A percentile compares a stretch with the other conserved stretches of the same genome.
Conservation (phyloP, 1,284 basidiomycete species). For the Melanopsichium pennsylvanicum region DNA sequence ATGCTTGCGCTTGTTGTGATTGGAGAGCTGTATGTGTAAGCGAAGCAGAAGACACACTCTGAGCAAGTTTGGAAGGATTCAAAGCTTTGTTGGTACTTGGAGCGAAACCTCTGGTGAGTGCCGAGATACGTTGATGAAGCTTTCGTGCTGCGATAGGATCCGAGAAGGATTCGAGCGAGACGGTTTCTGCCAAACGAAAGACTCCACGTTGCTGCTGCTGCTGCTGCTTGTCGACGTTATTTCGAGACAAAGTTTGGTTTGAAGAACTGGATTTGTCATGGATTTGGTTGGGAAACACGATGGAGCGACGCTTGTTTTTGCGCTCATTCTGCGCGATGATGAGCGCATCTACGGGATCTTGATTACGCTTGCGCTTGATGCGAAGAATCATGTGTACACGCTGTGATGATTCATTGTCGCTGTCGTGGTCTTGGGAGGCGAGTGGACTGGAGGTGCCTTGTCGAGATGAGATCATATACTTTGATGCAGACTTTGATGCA, state of each 20-base stretch:
- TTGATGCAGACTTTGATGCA: constrained; percentile 9
- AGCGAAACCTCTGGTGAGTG: constrained; percentile 19
- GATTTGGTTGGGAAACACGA: constrained; percentile 3
- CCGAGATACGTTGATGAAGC: constrained; percentile 42
- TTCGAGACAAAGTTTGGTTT: background rate
- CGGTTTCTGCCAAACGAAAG: constrained; percentile 58
- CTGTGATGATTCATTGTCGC: constrained; percentile 14
- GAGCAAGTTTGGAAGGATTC: constrained; percentile 29
- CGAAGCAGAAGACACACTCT: constrained; percentile 32
- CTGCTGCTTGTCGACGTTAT: background rate
- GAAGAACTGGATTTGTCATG: constrained; percentile 1
- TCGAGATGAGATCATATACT: too few species aligned
- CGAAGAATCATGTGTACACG: constrained; percentile 50
- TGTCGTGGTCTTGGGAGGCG: constrained; percentile 18
- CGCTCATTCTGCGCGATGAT: constrained; percentile 48
- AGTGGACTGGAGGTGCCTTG: constrained; percentile 21
- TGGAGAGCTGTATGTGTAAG: constrained; percentile 9
- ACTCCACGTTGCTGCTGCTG: constrained; percentile 30
- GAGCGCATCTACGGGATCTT: constrained; percentile 59
- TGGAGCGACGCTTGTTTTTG: constrained; percentile 27
- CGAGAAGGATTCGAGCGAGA: constrained; percentile 48
- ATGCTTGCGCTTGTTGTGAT: background rate
- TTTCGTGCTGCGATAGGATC: constrained; percentile 35
- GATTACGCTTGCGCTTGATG: constrained; percentile 59
- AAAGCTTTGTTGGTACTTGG: constrained; percentile 28